Conservation (phyloP, 352 stramenopile genomes). For the Thalassiosira ordinaria region DNA sequence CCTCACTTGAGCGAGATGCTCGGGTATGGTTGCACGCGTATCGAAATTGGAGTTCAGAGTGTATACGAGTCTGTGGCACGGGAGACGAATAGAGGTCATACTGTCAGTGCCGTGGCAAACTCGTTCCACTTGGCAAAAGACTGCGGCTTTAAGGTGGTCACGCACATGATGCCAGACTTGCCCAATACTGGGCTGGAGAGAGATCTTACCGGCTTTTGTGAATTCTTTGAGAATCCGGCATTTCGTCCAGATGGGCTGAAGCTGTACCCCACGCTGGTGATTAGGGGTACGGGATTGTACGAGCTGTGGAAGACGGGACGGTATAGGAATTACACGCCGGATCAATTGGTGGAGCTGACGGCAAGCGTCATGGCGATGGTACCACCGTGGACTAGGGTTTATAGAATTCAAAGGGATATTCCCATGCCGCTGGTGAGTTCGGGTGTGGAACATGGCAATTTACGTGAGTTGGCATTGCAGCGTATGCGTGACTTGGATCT, state of each 20-base stretch:
- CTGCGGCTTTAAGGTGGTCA: slow-evolving; percentile 97
- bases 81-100: slow-evolving; percentile 94
- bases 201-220: slow-evolving; percentile 93
- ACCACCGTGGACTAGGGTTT: slow-evolving; percentile 94
- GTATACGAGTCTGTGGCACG: slow-evolving; percentile 94
- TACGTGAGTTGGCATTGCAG: slow-evolving; percentile 92
- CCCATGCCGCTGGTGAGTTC: slow-evolving; percentile 97
- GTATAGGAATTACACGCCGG: slow-evolving; percentile 92
- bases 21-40: slow-evolving; percentile 94
- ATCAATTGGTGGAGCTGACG: slow-evolving; percentile 91
- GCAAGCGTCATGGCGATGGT: slow-evolving; percentile 93
- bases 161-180: slow-evolving; percentile 97
- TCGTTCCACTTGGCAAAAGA: slow-evolving; percentile 92
- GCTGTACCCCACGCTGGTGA: slow-evolving; percentile 96
- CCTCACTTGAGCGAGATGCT: slow-evolving; percentile 97
- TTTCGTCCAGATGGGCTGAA: slow-evolving; percentile 96
- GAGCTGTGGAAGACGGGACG: slow-evolving; percentile 96
- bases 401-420: slow-evolving; percentile 96
- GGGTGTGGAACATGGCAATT: slow-evolving; percentile 95
- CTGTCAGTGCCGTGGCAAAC: slow-evolving; percentile 90
- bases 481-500: slow-evolving; percentile 93
- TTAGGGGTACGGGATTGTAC: slow-evolving; percentile 95
- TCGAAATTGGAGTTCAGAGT: slow-evolving; percentile 97
- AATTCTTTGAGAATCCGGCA: slow-evolving; percentile 95
- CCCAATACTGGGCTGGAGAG: slow-evolving; percentile 97